phyloP scores from a whole-genome alignment of 2,329 filamentous ascomycete species.

The Tolypocladium pustulatum region DNA sequence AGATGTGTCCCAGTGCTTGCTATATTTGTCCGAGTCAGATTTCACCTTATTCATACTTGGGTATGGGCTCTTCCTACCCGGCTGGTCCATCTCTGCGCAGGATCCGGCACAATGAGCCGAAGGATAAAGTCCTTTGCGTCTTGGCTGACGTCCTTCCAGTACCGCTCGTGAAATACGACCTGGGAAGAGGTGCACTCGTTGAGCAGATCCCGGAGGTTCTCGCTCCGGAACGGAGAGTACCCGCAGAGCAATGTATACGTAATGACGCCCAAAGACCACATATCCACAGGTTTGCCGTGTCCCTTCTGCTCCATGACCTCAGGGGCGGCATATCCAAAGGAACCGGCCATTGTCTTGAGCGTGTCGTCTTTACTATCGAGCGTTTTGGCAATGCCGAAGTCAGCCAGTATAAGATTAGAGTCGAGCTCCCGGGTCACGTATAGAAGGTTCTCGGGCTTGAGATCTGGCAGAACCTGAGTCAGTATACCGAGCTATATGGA shows the following conservation, averaged over 20 bases:
- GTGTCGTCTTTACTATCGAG: conserved; percentile 84
- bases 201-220: conserved; percentile 85
- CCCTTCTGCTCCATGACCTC: conserved; percentile 98
- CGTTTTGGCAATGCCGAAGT: conserved; percentile 99
- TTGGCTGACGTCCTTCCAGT: conserved; percentile 94
- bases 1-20: conserved; percentile 71
- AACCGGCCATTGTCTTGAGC: conserved; percentile 95
- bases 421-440: conserved; percentile 71
- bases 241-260: conserved; percentile 97
- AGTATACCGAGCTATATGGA: background rate
- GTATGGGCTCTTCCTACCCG: conserved; percentile 39
- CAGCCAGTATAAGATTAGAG: conserved; percentile 84
- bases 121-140: conserved; percentile 95
- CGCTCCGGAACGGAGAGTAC: conserved; percentile 94
- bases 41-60: background rate
- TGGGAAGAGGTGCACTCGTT: conserved; percentile 79
- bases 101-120: conserved; percentile 66
- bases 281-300: conserved; percentile 95
- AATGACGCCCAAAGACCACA: conserved; percentile 99
- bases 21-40: conserved; percentile 18
- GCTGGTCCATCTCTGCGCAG: conserved; percentile 67
- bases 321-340: conserved; percentile 93
- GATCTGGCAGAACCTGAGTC: conserved; percentile 44
- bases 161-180: conserved; percentile 92
- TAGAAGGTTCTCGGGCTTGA: conserved; percentile 95